Conservation (phyloP, 2,329 filamentous ascomycete species). For the Dothideomycetes sp. region DNA sequence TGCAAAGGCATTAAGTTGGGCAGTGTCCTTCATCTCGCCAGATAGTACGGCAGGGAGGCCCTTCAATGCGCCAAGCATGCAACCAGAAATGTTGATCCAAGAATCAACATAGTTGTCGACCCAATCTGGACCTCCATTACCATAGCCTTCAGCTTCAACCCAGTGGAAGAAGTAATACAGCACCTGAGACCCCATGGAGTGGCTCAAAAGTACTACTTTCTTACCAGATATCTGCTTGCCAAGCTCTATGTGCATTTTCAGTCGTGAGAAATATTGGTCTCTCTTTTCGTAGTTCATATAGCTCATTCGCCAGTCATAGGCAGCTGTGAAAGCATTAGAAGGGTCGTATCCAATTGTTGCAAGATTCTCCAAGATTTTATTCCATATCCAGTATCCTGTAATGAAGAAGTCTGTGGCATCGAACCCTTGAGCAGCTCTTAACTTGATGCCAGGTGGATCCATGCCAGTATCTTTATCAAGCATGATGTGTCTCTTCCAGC, state of each 20-base stretch:
- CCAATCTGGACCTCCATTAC: slow-evolving; percentile 75
- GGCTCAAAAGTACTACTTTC: slow-evolving; percentile 79
- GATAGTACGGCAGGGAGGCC: slow-evolving; percentile 82
- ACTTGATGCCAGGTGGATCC: slow-evolving; percentile 80
- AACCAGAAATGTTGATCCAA: slow-evolving; percentile 97
- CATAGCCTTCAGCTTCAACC: slow-evolving; percentile 69
- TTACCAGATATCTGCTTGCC: slow-evolving; percentile 60
- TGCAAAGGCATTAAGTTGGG: slow-evolving; percentile 89
- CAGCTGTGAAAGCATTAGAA: slow-evolving; percentile 56
- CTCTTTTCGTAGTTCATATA: slow-evolving; percentile 82
- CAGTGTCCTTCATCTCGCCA: slow-evolving; percentile 97
- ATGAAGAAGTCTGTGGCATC: slow-evolving; percentile 95
- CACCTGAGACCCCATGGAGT: slow-evolving; percentile 97
- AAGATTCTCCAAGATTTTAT: slow-evolving; percentile 94
- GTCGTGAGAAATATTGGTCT: slow-evolving; percentile 85
- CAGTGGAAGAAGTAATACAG: slow-evolving; percentile 74
- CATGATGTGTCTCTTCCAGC: slow-evolving; percentile 96
- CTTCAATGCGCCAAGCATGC: slow-evolving; percentile 92
- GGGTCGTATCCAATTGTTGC: slow-evolving; percentile 95
- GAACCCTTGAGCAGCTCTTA: slow-evolving; percentile 89
- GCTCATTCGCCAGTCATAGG: slow-evolving; percentile 86
- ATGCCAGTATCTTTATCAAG: slow-evolving; percentile 83
- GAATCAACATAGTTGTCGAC: slow-evolving; percentile 82
- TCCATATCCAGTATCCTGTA: slow-evolving; percentile 95
- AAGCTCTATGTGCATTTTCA: slow-evolving; percentile 85